Base-by-base conservation (phyloP, 169 alveolate species). In the Perkinsus marinus region DNA sequence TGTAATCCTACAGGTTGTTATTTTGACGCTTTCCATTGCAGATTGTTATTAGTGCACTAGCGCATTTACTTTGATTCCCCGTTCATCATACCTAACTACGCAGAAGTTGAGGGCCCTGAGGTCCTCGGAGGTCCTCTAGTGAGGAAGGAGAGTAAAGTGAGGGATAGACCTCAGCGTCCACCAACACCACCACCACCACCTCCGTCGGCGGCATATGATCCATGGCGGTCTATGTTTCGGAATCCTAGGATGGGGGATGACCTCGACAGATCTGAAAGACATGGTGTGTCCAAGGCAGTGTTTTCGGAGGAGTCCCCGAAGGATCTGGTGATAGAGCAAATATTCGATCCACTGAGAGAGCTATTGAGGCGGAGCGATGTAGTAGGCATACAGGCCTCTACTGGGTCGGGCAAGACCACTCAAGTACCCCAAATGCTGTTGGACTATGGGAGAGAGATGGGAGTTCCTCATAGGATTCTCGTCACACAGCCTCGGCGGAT, bases 341-440 rank as follows among this genome's bases (percentile, higher is more conserved):
- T 57, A 2, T 57, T 26, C 34, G 79, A 57, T 5, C 79, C 26
- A 26, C 22, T 57, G 34, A 13, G 22, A 30, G 79, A 2, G 30
- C 22, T 57, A 26, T 16, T 57, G 34, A 2, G 34, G 30, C 79
- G 34, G 3, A 57, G 36, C 7, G 79, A 57, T 16, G 79, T 57
- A 2, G 79, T 57, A 2, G 79, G 79, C 79, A 57, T 57, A 2
- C 79, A 57, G 26, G 79, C 79, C 5, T 57, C 79, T 57, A 94
- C 97, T n/a, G 96, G 97, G 39, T 94, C 96, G 30, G 97, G 97
- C 7, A 96, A 96, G 92, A 95, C 97, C 0, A 96, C 96, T 7
- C 95, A 94, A 68, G 92, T 96, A 22, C 96, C 96, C 43, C 94
- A 96, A 92, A 94, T 92, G 91, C 92, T 96, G 68, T 92, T 93